Conservation (phyloP, 768 basidiomycete species). For the Mycena galericulata region DNA sequence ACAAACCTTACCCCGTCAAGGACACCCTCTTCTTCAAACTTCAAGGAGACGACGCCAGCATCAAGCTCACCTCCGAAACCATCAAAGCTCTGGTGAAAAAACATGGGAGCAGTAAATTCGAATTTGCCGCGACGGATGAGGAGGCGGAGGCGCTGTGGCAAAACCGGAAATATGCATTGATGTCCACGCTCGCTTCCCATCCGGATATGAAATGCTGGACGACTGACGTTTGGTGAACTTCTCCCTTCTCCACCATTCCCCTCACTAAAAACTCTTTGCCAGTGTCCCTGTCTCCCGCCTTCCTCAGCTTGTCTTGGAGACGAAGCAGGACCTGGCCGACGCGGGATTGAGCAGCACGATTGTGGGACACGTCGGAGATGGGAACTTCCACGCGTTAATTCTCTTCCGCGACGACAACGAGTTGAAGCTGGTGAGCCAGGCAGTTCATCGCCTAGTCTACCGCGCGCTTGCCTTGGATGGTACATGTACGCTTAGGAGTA, state of each 20-base stretch:
- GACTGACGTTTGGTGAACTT: conserved; percentile 87
- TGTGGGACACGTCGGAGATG: conserved; percentile 81
- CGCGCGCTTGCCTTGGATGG: conserved; percentile 82
- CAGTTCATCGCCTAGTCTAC: conserved; percentile 77
- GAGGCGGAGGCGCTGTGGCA: conserved; percentile 87
- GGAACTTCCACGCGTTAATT: conserved; percentile 67
- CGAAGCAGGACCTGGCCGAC: conserved; percentile 78
- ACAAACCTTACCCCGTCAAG: conserved; percentile 70
- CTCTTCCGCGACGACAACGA: conserved; percentile 72
- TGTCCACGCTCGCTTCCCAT: conserved; percentile 72
- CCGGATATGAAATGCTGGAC: conserved; percentile 82
- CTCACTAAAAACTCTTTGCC: neutral
- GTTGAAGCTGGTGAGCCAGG: conserved; percentile 62
- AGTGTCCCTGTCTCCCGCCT: conserved; percentile 80
- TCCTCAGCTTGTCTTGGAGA: conserved; percentile 79
- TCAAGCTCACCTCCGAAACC: conserved; percentile 67
- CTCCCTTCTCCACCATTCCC: neutral
- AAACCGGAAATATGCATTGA: conserved; percentile 87
- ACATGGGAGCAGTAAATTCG: conserved; percentile 76
- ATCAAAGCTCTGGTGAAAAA: conserved; percentile 72
- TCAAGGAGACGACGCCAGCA: conserved; percentile 76
- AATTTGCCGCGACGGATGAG: conserved; percentile 78
- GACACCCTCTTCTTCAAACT: conserved; percentile 95
- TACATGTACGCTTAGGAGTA: conserved; percentile 64
- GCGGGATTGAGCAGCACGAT: conserved; percentile 55